A percentile compares a stretch with the other conserved stretches of the same genome.
Evolutionary conservation across 2,329 filamentous ascomycete genomes (phyloP).

Genomic region (Xylariomycetidae sp.): DNA sequence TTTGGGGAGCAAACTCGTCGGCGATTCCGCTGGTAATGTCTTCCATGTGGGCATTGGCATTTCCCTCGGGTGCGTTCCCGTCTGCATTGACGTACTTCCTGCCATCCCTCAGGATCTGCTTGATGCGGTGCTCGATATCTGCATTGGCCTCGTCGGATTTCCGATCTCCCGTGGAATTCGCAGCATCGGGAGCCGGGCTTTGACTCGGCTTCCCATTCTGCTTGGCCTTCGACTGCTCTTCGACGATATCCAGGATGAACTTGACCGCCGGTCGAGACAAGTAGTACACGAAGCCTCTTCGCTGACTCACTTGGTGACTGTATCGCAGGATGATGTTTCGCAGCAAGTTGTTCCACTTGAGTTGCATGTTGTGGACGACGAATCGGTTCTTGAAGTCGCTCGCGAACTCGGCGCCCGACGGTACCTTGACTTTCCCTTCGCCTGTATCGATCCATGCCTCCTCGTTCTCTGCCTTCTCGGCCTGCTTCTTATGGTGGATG

Average conservation of each 20-base stretch:
- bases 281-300: conserved; percentile 95
- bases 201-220: conserved; percentile 26
- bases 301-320: conserved; percentile 93
- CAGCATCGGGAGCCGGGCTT: conserved; percentile 16
- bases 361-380: conserved; percentile 92
- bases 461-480: conserved; percentile 11
- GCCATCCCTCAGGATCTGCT: conserved; percentile 77
- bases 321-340: conserved; percentile 96
- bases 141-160: conserved; percentile 52
- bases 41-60: conserved; percentile 42
- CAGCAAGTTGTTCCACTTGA: conserved; percentile 97
- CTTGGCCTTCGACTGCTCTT: conserved; percentile 79
- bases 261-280: conserved; percentile 93
- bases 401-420: conserved; percentile 71
- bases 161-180: conserved; percentile 32
- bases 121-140: conserved; percentile 77
- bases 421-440: conserved; percentile 57
- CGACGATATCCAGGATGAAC: conserved; percentile 95
- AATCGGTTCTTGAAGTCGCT: conserved; percentile 98
- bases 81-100: conserved; percentile 74
- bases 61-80: conserved; percentile 37
- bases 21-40: conserved; percentile 72
- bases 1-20: conserved; percentile 82
- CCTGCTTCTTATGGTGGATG: conserved; percentile 22
- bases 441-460: conserved; percentile 44